Percentiles rank a stretch among this genome's conserved stretches.
These are phyloP conservation scores for Blastobotrys raffinosifermentans DNA, from an alignment of 1,139 yeast species.

Conservation along the genomic window DNA sequence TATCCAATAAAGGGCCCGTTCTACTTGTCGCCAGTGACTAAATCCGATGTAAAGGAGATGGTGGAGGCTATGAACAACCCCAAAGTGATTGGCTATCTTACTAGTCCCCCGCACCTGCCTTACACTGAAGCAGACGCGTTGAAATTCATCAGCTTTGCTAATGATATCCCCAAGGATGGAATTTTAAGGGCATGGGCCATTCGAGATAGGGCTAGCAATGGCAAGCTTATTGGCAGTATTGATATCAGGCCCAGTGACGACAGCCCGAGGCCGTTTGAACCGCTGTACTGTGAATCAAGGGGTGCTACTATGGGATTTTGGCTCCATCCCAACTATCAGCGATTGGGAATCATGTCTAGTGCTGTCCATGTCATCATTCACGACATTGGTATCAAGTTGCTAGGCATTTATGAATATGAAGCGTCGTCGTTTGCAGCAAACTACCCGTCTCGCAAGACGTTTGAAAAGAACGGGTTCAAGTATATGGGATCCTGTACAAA, in stretches of 20 bases:
- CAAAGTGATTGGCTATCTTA: slow-evolving; percentile 15
- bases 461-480: slow-evolving; percentile 18
- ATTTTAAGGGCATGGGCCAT: slow-evolving; percentile 15
- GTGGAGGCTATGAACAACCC: slow-evolving; percentile 14
- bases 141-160: slow-evolving; percentile 7
- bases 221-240: slow-evolving; percentile 14
- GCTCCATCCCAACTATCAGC: slow-evolving; percentile 18
- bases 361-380: slow-evolving; percentile 15
- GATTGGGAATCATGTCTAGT: slow-evolving; percentile 18
- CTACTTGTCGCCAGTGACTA: not conserved
- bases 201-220: slow-evolving; percentile 11
- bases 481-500: no score
- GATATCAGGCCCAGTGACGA: slow-evolving; percentile 13
- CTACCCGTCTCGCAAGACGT: slow-evolving; percentile 17
- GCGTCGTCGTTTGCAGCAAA: slow-evolving; percentile 19
- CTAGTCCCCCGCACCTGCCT: slow-evolving; percentile 15
- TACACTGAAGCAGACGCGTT: slow-evolving; percentile 16
- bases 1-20: no score
- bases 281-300: slow-evolving; percentile 1
- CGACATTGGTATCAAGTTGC: slow-evolving; percentile 14
- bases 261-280: no score
- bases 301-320: slow-evolving; percentile 20
- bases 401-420: slow-evolving; percentile 13
- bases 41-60: slow-evolving; percentile 10
- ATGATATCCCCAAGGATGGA: not conserved